phyloP scores from a whole-genome alignment of 495 filamentous ascomycete genomes.

The Tetracladium setigerum region DNA sequence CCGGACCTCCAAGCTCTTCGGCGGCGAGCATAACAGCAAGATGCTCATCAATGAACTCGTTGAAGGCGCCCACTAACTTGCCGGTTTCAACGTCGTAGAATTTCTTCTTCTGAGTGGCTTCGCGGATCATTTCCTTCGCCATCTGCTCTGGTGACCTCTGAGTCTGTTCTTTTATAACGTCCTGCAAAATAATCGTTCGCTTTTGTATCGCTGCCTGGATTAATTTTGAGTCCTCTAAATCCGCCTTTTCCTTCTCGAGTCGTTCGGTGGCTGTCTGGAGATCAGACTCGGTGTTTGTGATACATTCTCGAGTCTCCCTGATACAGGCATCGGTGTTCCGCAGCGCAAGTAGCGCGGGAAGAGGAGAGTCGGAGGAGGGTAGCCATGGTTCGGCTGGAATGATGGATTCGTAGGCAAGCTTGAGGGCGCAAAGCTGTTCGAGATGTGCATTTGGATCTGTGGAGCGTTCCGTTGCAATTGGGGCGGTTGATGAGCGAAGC shows the following conservation, averaged over 20 bases:
- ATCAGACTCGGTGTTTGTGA: slow-evolving; percentile 43
- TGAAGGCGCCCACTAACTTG: slow-evolving; percentile 51
- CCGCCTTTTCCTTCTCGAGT: slow-evolving; percentile 50
- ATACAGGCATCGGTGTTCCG: slow-evolving; percentile 56
- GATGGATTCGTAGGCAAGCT: slow-evolving; percentile 55
- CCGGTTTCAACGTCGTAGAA: slow-evolving; percentile 47
- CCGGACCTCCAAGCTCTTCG: slow-evolving; percentile 79
- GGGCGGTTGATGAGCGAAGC: slow-evolving; percentile 32
- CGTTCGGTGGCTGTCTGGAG: slow-evolving; percentile 44
- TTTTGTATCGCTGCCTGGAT: slow-evolving; percentile 47
- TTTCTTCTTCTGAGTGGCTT: slow-evolving; percentile 49
- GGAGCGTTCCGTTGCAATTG: slow-evolving; percentile 28
- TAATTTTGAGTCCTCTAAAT: slow-evolving; percentile 50
- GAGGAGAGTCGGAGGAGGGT: slow-evolving; percentile 54
- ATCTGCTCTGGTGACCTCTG: slow-evolving; percentile 52
- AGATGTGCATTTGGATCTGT: slow-evolving; percentile 38
- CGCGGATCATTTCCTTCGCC: slow-evolving; percentile 47
- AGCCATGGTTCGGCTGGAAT: slow-evolving; percentile 53
- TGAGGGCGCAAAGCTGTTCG: slow-evolving; percentile 48
- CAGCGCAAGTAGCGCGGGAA: slow-evolving; percentile 65
- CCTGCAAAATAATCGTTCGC: slow-evolving; percentile 43
- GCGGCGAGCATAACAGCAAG: slow-evolving; percentile 77
- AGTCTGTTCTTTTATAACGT: slow-evolving; percentile 42
- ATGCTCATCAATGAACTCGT: slow-evolving; percentile 64
- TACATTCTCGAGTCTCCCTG: slow-evolving; percentile 51